Base-by-base conservation (phyloP, 2,329 filamentous ascomycete genomes). In the Coleophoma cylindrospora region DNA sequence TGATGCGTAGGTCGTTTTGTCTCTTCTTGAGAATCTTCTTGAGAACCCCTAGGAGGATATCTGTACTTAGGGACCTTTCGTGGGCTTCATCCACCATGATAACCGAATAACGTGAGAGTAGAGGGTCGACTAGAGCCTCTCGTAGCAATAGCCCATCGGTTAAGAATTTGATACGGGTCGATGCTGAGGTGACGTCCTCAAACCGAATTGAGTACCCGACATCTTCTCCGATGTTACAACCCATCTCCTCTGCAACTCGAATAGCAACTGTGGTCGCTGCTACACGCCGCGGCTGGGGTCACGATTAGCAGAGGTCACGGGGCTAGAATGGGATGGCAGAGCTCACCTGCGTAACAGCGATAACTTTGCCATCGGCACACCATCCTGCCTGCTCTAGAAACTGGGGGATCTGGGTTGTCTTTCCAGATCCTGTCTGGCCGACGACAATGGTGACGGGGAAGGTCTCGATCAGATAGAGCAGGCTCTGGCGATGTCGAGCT, bases 31-130 rank as follows among this genome's bases (percentile, higher is more conserved):
- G 73, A 46, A 99, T 92, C 67, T 97, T 97, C 67, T 95, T 96
- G 37, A 99, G 69, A 13, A 97, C 73, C 0, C 94, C 92, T 3
- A 99, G 78, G 8, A 97, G 75, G 12, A 99, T 81, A 64, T 99
- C 94, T 1, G 91, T 95, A 66, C 89, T 95, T 52, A 97, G 79
- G 45, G 91, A 96, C 48, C 94, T 79, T 69, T 97, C 92, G 65
- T 99, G 94, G 7, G 92, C 94, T 70, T 97, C 92, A 64, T 99
- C 94, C 8, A 99, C 87, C 90, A 99, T 96, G 60, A 99, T 89
- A 41, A 96, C 87, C 0, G 91, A 95, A 66, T 99, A 99, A 11
- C 90, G 81, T 17, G 89, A 94, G 34, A 99, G 71, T 3, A 97
- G 71, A 12, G 94, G 94, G 67, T 99, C 94, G 3, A 96, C 89